These are phyloP conservation scores for Pinus albicaulis DNA, from an alignment of 75 land plant genomes.

Conservation along the genomic window DNA sequence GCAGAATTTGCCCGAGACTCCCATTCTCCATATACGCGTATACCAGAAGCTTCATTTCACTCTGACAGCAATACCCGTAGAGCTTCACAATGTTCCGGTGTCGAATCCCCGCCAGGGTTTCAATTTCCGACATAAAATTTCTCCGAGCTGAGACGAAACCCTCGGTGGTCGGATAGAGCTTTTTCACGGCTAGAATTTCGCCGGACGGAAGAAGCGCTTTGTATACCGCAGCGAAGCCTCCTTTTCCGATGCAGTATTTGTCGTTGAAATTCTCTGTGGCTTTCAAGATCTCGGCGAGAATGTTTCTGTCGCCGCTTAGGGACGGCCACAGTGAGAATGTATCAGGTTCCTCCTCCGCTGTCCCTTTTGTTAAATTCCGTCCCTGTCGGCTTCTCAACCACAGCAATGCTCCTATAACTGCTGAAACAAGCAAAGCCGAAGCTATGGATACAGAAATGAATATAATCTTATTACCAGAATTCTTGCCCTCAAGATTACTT, in stretches of 20 bases:
- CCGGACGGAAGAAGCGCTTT: constrained; percentile 31
- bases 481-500: neutral
- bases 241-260: constrained; percentile 41
- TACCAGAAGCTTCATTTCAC: constrained; percentile 26
- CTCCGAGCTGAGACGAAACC: neutral
- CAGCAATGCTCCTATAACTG: neutral
- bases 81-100: constrained; percentile 55
- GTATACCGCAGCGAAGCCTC: constrained; percentile 50
- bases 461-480: constrained; percentile 14
- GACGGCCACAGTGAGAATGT: constrained; percentile 10
- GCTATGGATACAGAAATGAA: constrained; percentile 25
- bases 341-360: neutral
- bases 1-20: constrained; percentile 37
- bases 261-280: constrained; percentile 44
- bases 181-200: constrained; percentile 34
- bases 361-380: neutral
- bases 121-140: constrained; percentile 20
- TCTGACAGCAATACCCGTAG: constrained; percentile 36
- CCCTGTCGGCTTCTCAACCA: constrained; percentile 3
- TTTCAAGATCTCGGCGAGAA: constrained; percentile 29
- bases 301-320: constrained; percentile 3
- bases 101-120: constrained; percentile 40
- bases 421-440: constrained; percentile 9
- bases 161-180: constrained; percentile 13
- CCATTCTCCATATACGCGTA: constrained; percentile 54